Conservation (phyloP, 2,329 filamentous ascomycete genomes). For the Rutstroemia sp. region DNA sequence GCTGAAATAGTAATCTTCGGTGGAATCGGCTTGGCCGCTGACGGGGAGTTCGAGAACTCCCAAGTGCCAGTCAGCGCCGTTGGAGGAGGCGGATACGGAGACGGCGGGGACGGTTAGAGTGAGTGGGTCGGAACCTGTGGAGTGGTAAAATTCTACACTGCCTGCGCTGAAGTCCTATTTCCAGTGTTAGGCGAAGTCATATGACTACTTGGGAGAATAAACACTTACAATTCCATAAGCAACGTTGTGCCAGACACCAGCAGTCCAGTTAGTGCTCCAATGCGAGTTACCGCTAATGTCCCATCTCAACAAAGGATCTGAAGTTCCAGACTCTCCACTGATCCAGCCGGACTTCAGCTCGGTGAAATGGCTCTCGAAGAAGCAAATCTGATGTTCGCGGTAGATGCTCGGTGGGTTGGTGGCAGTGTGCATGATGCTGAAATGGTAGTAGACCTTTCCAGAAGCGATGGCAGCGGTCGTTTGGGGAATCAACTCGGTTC, state of each 20-base stretch:
- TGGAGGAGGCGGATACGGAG: slow-evolving; percentile 51
- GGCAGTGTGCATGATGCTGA: slow-evolving; percentile 53
- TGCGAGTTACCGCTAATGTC: slow-evolving; percentile 51
- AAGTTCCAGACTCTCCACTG: slow-evolving; percentile 37
- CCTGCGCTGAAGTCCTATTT: slow-evolving; percentile 49
- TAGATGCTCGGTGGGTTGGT: slow-evolving; percentile 53
- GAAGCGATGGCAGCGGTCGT: slow-evolving; percentile 55
- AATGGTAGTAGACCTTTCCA: slow-evolving; percentile 67
- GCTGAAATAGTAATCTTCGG: slow-evolving; percentile 65
- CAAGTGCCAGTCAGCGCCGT: slow-evolving; percentile 67
- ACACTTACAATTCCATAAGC: slow-evolving; percentile 56
- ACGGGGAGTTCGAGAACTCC: slow-evolving; percentile 60
- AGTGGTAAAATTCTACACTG: slow-evolving; percentile 64
- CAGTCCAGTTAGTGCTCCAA: slow-evolving; percentile 55
- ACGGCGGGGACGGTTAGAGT: slow-evolving; percentile 53
- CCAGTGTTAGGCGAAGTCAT: not conserved
- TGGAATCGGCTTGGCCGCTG: slow-evolving; percentile 42
- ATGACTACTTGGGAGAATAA: not conserved
- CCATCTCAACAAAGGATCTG: slow-evolving; percentile 55
- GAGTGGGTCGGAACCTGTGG: slow-evolving; percentile 51
- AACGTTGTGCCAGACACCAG: slow-evolving; percentile 55
- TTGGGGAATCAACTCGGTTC: slow-evolving; percentile 68
- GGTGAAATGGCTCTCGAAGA: slow-evolving; percentile 66
- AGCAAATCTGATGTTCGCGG: slow-evolving; percentile 59
- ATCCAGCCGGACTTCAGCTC: slow-evolving; percentile 65